Evolutionary conservation across 768 basidiomycete genomes (phyloP), one percentile per base, ranked within the genome.

Genomic region (Solioccasus polychromus): DNA sequence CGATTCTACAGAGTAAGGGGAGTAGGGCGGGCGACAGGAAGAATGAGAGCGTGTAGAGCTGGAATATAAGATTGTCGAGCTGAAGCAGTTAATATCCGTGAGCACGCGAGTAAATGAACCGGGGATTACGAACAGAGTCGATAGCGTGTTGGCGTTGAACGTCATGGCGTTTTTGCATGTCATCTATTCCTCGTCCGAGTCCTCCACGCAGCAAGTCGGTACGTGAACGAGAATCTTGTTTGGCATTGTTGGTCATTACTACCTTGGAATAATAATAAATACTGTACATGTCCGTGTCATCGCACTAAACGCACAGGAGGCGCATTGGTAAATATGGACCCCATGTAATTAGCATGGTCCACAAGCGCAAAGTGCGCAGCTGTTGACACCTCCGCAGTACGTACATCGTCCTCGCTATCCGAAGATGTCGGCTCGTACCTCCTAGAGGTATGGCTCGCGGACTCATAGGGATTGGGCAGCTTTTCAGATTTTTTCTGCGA

Each of bases 1-100:
- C 53, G 38, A 82, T 54, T 30, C 88, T 77, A 8, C 55, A 67
- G 8, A 66, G 42, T 14, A 66, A 36, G 34, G 64, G 66, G 23
- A 68, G 35, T 47, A 88, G 57, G 25, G 82, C 75, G 8, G 88
- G 88, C 4, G 86, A 82, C 25, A 85, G 72, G 66, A 90, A 78
- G 74, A 87, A 90, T 34, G 87, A 89, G 46, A 89, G 62, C 40
- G 80, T 75, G 63, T 85, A 79, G 51, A 91, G 68, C 60, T 88
- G 84, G 68, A 84, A 84, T 48, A 86, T 71, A 25, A 88, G 67
- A 47, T 74, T 66, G 63, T 89, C 83, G 62, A 89, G 75, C 88
- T 89, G 57, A 9, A 37, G 8, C 17, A 42, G 35, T 36, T 28
- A 26, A 45, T 48, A 39, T 34, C 39, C 30, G 42, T 51, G 35